These are phyloP conservation scores for Helichrysum umbraculigerum DNA, from an alignment of 129 eudicot genomes.

Conservation along the genomic window DNA sequence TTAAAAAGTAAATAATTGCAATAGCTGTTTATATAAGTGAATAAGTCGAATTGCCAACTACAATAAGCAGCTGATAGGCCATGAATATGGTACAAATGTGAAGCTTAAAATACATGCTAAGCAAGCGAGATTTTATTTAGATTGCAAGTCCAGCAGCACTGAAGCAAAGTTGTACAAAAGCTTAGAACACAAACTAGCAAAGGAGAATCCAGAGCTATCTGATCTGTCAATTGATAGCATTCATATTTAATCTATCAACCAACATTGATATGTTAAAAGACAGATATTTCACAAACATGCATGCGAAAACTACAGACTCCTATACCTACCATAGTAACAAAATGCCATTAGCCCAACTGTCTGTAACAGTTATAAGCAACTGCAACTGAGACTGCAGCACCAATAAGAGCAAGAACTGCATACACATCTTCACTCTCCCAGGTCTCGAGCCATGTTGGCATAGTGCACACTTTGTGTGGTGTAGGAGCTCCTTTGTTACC, in stretches of 20 bases:
- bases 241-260: conserved; percentile 13
- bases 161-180: conserved; percentile 14
- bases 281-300: conserved; percentile 18
- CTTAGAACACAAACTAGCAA: conserved; percentile 16
- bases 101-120: conserved; percentile 5
- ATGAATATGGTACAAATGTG: background rate
- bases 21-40: background rate
- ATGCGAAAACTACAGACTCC: background rate
- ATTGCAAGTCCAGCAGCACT: conserved; percentile 19
- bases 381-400: conserved; percentile 83
- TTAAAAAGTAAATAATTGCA: background rate
- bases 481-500: conserved; percentile 42
- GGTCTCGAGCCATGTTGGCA: conserved; percentile 92
- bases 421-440: conserved; percentile 98
- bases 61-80: background rate
- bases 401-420: conserved; percentile 80
- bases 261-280: conserved; percentile 16
- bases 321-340: conserved; percentile 9
- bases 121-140: conserved; percentile 32
- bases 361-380: conserved; percentile 80
- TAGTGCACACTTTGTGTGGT: conserved; percentile 58
- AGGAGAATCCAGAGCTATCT: conserved; percentile 20
- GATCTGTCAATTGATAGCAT: conserved; percentile 10
- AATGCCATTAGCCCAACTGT: conserved; percentile 40
- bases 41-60: background rate